Conservation (phyloP, 75 land plant genomes). For the Sequoiadendron giganteum region DNA sequence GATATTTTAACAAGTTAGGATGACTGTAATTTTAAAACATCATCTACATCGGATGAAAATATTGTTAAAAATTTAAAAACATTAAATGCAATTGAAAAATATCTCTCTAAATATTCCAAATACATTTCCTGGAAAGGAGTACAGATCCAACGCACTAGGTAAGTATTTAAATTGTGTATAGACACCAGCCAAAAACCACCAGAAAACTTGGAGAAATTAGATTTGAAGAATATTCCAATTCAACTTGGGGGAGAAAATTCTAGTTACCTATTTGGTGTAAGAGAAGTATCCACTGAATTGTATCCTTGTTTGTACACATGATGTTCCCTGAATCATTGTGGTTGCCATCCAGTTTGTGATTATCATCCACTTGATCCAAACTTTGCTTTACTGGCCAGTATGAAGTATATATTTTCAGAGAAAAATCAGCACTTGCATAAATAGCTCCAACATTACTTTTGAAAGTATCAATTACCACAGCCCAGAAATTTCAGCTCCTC, state of each 20-base stretch:
- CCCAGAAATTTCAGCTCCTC: not conserved
- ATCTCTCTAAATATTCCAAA: not conserved
- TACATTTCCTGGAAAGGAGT: not conserved
- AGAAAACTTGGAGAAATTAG: not conserved
- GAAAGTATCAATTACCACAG: not conserved
- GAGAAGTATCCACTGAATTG: conserved; percentile 61
- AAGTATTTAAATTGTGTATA: not conserved
- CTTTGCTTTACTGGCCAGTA: not conserved
- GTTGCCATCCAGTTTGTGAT: not conserved
- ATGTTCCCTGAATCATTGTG: not conserved
- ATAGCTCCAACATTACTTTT: not conserved
- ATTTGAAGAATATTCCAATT: not conserved
- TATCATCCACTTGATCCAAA: not conserved
- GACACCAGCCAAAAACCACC: not conserved
- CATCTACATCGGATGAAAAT: not conserved
- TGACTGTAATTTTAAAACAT: not conserved
- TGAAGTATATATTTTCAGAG: not conserved
- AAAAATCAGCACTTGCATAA: not conserved
- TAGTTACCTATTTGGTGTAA: conserved; percentile 72
- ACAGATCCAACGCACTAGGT: not conserved
- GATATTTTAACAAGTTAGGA: not conserved
- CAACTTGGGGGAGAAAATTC: not conserved
- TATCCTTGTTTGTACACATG: conserved; percentile 31
- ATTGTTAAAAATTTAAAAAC: not conserved
- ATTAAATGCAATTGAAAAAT: not conserved